These are phyloP conservation scores for Suhomyces kilbournensis DNA, from an alignment of 805 yeast species.

Conservation along the genomic window DNA sequence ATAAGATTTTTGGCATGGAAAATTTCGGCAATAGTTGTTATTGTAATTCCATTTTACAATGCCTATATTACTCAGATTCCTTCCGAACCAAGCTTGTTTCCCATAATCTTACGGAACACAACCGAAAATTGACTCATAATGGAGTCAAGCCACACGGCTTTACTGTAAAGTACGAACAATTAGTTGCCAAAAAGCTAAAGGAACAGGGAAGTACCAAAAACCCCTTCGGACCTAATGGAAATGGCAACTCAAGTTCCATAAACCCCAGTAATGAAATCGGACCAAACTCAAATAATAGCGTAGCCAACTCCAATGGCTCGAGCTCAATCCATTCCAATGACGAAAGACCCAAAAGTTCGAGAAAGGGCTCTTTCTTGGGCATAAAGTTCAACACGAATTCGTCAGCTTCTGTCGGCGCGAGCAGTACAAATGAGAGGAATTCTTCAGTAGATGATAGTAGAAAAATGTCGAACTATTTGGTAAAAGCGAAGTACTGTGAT, in stretches of 20 bases:
- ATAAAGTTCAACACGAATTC: slow-evolving; percentile 30
- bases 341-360: slow-evolving; percentile 22
- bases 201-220: slow-evolving; percentile 19
- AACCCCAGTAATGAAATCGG: slow-evolving; percentile 2
- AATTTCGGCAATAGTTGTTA: slow-evolving; percentile 92
- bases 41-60: slow-evolving; percentile 89
- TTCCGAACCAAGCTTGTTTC: slow-evolving; percentile 54
- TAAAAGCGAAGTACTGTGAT: slow-evolving; percentile 31
- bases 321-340: slow-evolving; percentile 10
- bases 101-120: slow-evolving; percentile 33
- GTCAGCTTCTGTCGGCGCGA: not conserved
- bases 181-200: slow-evolving; percentile 32
- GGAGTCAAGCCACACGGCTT: slow-evolving; percentile 36
- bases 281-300: not conserved
- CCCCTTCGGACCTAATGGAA: not conserved
- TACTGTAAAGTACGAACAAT: slow-evolving; percentile 38
- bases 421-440: not conserved
- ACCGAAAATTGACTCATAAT: slow-evolving; percentile 22
- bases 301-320: not conserved
- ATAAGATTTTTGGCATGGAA: slow-evolving; percentile 76
- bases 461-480: slow-evolving; percentile 13
- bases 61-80: slow-evolving; percentile 68
- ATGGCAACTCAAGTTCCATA: not conserved
- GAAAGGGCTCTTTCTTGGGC: slow-evolving; percentile 41
- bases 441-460: slow-evolving; percentile 4